Evolutionary conservation across 495 filamentous ascomycete species (phyloP).

Genomic region (Podospora tetraspora): DNA sequence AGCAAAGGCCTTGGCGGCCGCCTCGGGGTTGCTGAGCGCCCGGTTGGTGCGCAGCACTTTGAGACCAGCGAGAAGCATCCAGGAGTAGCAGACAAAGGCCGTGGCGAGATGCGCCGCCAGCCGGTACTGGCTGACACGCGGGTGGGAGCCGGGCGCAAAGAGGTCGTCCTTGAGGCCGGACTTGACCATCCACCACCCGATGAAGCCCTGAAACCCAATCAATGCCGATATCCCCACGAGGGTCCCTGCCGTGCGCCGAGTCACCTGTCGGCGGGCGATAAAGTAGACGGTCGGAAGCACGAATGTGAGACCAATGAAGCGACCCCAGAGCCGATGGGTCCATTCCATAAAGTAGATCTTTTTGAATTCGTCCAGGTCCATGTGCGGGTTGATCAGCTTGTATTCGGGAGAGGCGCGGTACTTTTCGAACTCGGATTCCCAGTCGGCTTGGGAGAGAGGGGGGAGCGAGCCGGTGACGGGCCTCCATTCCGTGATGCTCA

Average conservation of each 20-base stretch:
- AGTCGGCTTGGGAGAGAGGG: constrained; percentile 67
- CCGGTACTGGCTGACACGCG: constrained; percentile 89
- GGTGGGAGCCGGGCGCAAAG: constrained; percentile 83
- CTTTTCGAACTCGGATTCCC: constrained; percentile 87
- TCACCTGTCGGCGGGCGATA: constrained; percentile 72
- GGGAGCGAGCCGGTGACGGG: constrained; percentile 93
- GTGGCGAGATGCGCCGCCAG: constrained; percentile 83
- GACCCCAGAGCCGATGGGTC: constrained; percentile 94
- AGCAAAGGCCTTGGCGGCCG: constrained; percentile 50
- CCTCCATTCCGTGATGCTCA: constrained; percentile 99
- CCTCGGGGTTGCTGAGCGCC: constrained; percentile 57
- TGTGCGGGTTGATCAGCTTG: constrained; percentile 80
- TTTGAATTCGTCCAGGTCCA: constrained; percentile 90
- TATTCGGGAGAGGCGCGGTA: constrained; percentile 90
- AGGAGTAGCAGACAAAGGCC: constrained; percentile 83
- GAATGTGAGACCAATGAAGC: constrained; percentile 84
- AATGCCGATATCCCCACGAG: constrained; percentile 79
- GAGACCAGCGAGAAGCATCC: constrained; percentile 93
- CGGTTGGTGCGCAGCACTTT: constrained; percentile 68
- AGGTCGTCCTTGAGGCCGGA: constrained; percentile 90
- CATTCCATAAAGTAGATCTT: constrained; percentile 99
- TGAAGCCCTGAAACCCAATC: constrained; percentile 91
- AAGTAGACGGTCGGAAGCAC: constrained; percentile 85
- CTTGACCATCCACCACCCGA: constrained; percentile 99
- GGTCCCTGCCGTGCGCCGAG: constrained; percentile 65